phyloP scores from a whole-genome alignment of 2,329 filamentous ascomycete species.

The Beauveria bassiana region DNA sequence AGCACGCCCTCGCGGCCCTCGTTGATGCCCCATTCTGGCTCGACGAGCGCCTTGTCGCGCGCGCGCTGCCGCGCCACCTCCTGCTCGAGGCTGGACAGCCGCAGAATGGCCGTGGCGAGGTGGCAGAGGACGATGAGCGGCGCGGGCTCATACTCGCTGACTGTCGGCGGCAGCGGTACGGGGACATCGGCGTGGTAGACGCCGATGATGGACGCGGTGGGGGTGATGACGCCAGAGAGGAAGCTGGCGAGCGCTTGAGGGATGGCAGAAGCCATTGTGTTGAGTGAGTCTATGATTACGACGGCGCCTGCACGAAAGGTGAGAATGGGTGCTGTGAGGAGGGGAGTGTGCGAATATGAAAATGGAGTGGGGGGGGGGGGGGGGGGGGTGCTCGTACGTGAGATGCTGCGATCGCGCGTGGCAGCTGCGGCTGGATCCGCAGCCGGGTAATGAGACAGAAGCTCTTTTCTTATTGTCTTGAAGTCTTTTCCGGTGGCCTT shows the following conservation, averaged over 20 bases:
- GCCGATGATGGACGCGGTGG: constrained; percentile 63
- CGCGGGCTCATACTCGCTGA: constrained; percentile 54
- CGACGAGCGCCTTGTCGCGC: constrained; percentile 62
- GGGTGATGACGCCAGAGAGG: constrained; percentile 60
- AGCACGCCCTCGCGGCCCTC: constrained; percentile 75
- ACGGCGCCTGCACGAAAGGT: constrained; percentile 49
- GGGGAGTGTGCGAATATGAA: neutral
- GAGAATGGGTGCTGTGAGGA: constrained; percentile 14
- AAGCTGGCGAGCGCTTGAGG: constrained; percentile 56
- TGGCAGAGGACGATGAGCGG: constrained; percentile 69
- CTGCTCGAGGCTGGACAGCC: constrained; percentile 64
- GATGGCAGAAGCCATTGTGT: constrained; percentile 50
- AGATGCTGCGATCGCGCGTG: constrained; percentile 26
- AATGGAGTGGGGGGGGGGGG: no score
- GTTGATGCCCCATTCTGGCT: constrained; percentile 70
- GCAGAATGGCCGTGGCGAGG: constrained; percentile 81
- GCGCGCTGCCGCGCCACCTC: constrained; percentile 68
- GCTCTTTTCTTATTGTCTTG: constrained; percentile 49
- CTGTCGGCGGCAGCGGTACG: constrained; percentile 34
- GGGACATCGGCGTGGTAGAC: constrained; percentile 80
- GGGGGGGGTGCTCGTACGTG: constrained; percentile 32
- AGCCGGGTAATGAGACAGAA: constrained; percentile 42
- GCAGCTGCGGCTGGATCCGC: constrained; percentile 28
- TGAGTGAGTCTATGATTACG: constrained; percentile 73
- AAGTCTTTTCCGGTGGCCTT: constrained; percentile 53